Evolutionary conservation across 148 eudicot species (phyloP).

Genomic region (Rhododendron ferrugineum): DNA sequence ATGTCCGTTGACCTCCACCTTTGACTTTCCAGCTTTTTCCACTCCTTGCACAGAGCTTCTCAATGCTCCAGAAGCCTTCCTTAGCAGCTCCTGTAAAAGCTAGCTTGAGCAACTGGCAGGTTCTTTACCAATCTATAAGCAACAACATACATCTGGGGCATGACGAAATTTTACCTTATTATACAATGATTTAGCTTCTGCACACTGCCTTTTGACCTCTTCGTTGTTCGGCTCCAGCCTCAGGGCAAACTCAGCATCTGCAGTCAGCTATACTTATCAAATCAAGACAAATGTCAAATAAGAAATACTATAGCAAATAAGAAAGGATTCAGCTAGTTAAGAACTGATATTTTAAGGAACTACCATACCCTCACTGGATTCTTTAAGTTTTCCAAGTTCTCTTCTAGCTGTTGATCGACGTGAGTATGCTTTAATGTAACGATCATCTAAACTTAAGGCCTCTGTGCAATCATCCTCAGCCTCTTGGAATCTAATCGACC

Average conservation of each 20-base stretch:
- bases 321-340: background rate
- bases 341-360: background rate
- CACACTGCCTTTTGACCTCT: constrained; percentile 83
- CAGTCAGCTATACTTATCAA: constrained; percentile 16
- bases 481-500: constrained; percentile 62
- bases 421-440: constrained; percentile 91
- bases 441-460: constrained; percentile 93
- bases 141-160: background rate
- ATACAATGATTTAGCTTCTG: constrained; percentile 63
- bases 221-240: constrained; percentile 83
- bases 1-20: constrained; percentile 26
- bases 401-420: constrained; percentile 94
- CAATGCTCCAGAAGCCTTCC: constrained; percentile 50
- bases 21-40: constrained; percentile 34
- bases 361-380: constrained; percentile 66
- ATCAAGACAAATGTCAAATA: constrained; percentile 5
- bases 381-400: constrained; percentile 76
- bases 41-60: constrained; percentile 29
- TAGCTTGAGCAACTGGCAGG: background rate
- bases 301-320: constrained; percentile 8
- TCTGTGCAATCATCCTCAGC: constrained; percentile 95
- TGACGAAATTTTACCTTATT: constrained; percentile 50
- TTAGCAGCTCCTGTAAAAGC: constrained; percentile 57
- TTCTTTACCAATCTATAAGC: background rate
- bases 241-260: constrained; percentile 92